Evolutionary conservation across 441 rosid genomes (phyloP).

Genomic region (Flueggea neowawraea): DNA sequence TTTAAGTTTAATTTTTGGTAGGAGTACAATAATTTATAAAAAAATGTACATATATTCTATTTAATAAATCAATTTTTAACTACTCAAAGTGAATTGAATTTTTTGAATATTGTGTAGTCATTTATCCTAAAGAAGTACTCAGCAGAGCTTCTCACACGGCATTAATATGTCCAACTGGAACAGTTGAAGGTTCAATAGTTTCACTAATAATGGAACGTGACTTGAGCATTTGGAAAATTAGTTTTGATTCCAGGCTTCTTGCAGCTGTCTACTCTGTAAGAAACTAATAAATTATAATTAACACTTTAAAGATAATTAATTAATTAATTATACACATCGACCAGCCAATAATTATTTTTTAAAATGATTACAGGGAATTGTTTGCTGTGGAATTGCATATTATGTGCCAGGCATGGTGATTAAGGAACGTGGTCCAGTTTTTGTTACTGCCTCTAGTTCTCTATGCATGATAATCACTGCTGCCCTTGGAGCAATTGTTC

Average conservation of each 20-base stretch:
- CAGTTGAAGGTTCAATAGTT: slow-evolving; percentile 57
- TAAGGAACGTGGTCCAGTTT: slow-evolving; percentile 76
- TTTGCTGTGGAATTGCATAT: slow-evolving; percentile 86
- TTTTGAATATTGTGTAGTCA: slow-evolving; percentile 38
- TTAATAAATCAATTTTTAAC: too few species aligned
- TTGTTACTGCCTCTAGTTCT: slow-evolving; percentile 76
- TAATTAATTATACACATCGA: too few species aligned
- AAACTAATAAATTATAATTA: neutral
- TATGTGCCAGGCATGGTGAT: slow-evolving; percentile 76
- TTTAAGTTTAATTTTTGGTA: too few species aligned
- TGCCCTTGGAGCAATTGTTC: slow-evolving; percentile 51
- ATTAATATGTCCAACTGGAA: slow-evolving; percentile 71
- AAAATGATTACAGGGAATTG: slow-evolving; percentile 50
- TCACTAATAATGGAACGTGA: slow-evolving; percentile 72
- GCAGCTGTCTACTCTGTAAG: slow-evolving; percentile 80
- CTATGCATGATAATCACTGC: slow-evolving; percentile 77
- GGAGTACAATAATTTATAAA: neutral
- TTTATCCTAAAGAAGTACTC: slow-evolving; percentile 66
- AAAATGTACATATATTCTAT: too few species aligned
- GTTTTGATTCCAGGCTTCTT: slow-evolving; percentile 74
- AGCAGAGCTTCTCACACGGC: slow-evolving; percentile 89
- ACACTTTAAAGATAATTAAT: too few species aligned
- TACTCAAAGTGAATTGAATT: too few species aligned
- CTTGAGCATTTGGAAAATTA: slow-evolving; percentile 72
- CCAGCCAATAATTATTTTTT: too few species aligned